phyloP scores from a whole-genome alignment of 306 rosid species.

The Parietaria judaica region DNA sequence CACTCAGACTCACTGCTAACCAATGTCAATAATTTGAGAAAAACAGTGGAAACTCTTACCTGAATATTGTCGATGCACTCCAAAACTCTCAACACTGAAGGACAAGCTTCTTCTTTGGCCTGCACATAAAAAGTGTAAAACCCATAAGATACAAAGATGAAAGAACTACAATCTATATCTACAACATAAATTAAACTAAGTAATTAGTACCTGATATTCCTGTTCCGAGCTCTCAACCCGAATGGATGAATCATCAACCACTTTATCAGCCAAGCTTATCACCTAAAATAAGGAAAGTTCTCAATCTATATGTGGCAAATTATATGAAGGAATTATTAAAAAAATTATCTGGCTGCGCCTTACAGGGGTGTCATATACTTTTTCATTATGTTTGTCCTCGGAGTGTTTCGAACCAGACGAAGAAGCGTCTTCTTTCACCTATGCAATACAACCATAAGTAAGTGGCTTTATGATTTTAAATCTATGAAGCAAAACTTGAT shows the following conservation, averaged over 20 bases:
- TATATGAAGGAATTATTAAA: neutral
- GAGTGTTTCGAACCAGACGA: neutral
- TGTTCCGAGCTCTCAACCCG: no score
- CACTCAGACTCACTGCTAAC: neutral
- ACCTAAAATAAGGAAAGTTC: neutral
- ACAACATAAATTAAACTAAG: no score
- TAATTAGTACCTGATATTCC: no score
- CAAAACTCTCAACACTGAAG: neutral
- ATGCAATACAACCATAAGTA: neutral
- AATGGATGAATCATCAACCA: neutral
- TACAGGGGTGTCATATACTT: neutral
- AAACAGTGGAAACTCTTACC: neutral
- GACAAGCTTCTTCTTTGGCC: neutral
- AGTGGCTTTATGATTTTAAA: neutral
- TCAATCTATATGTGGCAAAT: neutral
- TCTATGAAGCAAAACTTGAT: neutral
- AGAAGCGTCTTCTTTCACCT: slow-evolving; percentile 3
- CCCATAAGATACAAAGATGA: no score
- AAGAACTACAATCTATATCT: no score
- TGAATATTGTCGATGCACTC: neutral
- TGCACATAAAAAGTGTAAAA: neutral
- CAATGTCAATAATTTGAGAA: neutral
- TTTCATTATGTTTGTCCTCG: neutral
- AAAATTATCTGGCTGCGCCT: no score
- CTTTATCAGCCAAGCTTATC: neutral